Evolutionary conservation across 495 filamentous ascomycete species (phyloP), one percentile per base, ranked within the genome.

Genomic region (Pyronema domesticum): DNA sequence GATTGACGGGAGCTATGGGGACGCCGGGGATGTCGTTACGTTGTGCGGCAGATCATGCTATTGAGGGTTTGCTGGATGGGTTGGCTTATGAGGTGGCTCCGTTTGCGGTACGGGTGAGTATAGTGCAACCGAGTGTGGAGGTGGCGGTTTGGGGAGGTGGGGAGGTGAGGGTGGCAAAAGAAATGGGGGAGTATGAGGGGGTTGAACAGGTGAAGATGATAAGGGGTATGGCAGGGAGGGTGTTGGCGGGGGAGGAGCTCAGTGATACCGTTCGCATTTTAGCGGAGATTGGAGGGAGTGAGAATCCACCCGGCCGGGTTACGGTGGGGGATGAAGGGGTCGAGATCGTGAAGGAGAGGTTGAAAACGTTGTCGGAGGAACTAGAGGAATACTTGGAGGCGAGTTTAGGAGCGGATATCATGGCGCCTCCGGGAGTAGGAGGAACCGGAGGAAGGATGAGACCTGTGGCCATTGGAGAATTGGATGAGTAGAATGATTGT

Each of bases 31-130:
- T 96, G 67, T 77, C 85, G 43, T 83, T 91, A 74, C 93, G 91
- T 66, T 87, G 85, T 60, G 88, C 91, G 44, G 80, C 86, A 19
- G 86, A 85, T 40, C 95, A 93, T 87, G 91, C 89, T 7, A 76
- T 96, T 6, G 91, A 98, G 68, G 91, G 91, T n/a, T 95, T 91
- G 11, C 48, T 35, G 14, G 58, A 80, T 76, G 91, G 86, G 46
- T 73, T 98, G 9, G 89, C 89, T 0, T 98, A 94, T 70, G 91
- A 98, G 69, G 83, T 98, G 51, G 91, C 91, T 0, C 91, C 91
- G 1, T 96, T 95, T 74, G 94, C 94, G 68, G 79, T 96, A 73
- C 94, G 89, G 68, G 76, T 95, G 61, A 94, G 86, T 37, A 89
- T 98, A 61, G 79, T 98, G 43, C 91, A 98, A 71, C 86, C 89